Base-by-base conservation (phyloP, 352 stramenopile genomes). In the Elongisporangium prolatum region DNA sequence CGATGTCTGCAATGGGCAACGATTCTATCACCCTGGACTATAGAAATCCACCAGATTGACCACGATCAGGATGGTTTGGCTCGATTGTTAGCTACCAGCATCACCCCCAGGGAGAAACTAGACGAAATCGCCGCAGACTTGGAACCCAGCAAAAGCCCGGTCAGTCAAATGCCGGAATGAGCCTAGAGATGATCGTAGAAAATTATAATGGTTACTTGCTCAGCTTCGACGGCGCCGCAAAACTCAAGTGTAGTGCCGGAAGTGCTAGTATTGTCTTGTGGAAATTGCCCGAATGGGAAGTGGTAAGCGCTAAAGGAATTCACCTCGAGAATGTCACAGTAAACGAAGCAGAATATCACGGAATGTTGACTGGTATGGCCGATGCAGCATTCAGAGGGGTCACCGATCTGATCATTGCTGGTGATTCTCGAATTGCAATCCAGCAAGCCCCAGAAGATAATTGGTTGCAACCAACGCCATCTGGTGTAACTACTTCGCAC, bases 1-100 rank as follows among this genome's bases (percentile, higher is more conserved):
- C 21, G 63, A 0, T 21, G 21, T 0, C 10, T 68, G 0, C 63
- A 64, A 5, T 68, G 64, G 21, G 53, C 67, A 0, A 56, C 53
- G 0, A 9, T 69, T 22, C 49, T 67, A 4, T 67, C 66, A 9
- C 28, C 8, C 28, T 13, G 2, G 8, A 38, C 28, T 2, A 38
- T 38, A 9, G 28, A 38, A 13, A 9, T 38, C 1, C 28, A 38
- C 8, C 28, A 38, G 28, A 13, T 38, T 5, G 28, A 38, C 6
- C 9, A 38, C 4, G 28, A 38, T 13, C 28, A 38, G 13, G 28
- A 38, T 13, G 28, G 28, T 7, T 9, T 38, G 1, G 28, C 28
- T 9, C 28, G 13, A 13, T 9, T 38, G 13, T 9, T 38, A 9
- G 28, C 28, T 9, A 38, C 28, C 8, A 38, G 28, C 13, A 38